Conservation (phyloP, 257 asterid species). For the Fraxinus cuspidata region DNA sequence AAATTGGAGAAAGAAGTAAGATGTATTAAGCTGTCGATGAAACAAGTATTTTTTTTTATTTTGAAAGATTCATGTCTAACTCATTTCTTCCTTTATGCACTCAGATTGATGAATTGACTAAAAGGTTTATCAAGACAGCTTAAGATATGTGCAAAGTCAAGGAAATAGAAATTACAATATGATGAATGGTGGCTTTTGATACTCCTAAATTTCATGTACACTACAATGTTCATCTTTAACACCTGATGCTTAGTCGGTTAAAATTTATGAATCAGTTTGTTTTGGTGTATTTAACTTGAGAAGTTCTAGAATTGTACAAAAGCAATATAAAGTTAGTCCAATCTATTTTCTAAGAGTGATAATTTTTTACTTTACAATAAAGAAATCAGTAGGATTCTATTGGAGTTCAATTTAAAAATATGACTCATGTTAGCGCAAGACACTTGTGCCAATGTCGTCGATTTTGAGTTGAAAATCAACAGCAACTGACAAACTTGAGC, state of each 20-base stretch:
- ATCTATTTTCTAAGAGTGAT: neutral
- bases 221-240: too few relatives aligned
- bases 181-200: slow-evolving; percentile 41
- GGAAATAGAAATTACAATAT: slow-evolving; percentile 76
- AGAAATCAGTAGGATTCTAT: too few relatives aligned
- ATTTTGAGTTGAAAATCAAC: too few relatives aligned
- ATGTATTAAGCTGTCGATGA: neutral
- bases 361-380: neutral
- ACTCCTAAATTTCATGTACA: neutral
- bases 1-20: slow-evolving; percentile 90
- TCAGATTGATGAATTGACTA: slow-evolving; percentile 88
- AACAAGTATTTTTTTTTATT: neutral
- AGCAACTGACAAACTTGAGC: too few relatives aligned
- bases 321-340: neutral
- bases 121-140: slow-evolving; percentile 78
- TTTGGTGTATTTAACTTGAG: neutral
- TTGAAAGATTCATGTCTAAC: neutral
- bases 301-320: neutral
- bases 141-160: slow-evolving; percentile 93
- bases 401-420: too few relatives aligned
- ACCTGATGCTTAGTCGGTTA: too few relatives aligned
- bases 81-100: slow-evolving; percentile 1
- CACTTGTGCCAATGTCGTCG: too few relatives aligned
- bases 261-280: neutral
- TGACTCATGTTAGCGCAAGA: too few relatives aligned